Conservation (phyloP, 2,329 filamentous ascomycete genomes). For the Fusarium stilboides region DNA sequence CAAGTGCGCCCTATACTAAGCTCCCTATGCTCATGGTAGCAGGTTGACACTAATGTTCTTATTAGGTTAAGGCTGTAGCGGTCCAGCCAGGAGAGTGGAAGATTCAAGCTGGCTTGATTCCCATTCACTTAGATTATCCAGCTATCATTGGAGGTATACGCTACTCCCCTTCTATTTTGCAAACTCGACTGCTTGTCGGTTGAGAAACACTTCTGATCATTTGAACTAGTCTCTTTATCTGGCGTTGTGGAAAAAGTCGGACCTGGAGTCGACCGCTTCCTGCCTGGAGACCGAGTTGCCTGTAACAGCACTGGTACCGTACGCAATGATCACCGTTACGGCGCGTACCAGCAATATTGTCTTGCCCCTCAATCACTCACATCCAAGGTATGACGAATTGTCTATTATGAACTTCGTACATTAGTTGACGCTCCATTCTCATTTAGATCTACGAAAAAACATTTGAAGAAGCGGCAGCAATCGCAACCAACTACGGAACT, state of each 20-base stretch:
- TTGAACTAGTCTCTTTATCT: not conserved
- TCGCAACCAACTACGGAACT: not conserved
- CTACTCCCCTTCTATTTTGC: not conserved
- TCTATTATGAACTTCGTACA: too few relatives aligned
- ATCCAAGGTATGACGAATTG: not conserved
- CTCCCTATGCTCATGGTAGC: too few relatives aligned
- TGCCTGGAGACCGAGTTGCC: not conserved
- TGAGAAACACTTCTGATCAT: too few relatives aligned
- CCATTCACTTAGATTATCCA: not conserved
- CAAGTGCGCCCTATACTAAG: too few relatives aligned
- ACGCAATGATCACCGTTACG: not conserved
- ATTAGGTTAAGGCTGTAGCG: not conserved
- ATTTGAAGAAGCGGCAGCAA: not conserved
- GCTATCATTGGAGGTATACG: not conserved
- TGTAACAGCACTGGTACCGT: not conserved
- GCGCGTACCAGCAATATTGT: not conserved
- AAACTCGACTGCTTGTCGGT: not conserved
- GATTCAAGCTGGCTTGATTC: not conserved
- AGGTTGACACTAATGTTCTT: too few relatives aligned
- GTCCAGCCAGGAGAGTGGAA: not conserved
- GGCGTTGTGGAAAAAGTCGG: not conserved
- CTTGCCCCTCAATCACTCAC: not conserved
- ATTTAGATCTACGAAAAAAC: not conserved
- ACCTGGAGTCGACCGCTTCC: not conserved
- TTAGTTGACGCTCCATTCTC: too few relatives aligned